These are phyloP conservation scores for Pythium monospermum DNA, from an alignment of 352 stramenopile species.

Conservation along the genomic window DNA sequence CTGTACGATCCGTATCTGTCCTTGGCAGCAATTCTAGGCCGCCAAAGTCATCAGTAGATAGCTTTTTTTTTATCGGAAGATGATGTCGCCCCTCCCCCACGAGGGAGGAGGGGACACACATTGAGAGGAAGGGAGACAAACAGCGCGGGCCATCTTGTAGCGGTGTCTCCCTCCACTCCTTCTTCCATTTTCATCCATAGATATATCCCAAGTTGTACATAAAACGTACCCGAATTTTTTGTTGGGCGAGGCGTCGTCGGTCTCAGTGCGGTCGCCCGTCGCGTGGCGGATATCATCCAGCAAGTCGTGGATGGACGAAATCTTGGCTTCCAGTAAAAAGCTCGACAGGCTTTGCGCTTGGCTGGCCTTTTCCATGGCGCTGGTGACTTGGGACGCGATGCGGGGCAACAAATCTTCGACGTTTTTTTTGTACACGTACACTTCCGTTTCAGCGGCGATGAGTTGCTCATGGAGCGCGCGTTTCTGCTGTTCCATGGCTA, in stretches of 20 bases:
- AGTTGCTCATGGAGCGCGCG: slow-evolving; percentile 7
- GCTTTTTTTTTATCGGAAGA: slow-evolving; percentile 23
- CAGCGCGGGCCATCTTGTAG: too few relatives aligned
- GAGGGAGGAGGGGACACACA: neutral
- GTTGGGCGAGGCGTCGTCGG: slow-evolving; percentile 45
- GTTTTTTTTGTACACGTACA: slow-evolving; percentile 18
- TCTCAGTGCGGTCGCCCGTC: slow-evolving; percentile 43
- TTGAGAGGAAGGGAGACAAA: neutral
- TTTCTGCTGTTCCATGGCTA: slow-evolving; percentile 14
- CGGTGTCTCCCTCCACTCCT: neutral
- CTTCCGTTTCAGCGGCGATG: slow-evolving; percentile 12
- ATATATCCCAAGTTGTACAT: too few relatives aligned
- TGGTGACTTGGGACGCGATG: slow-evolving; percentile 3
- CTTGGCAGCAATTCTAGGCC: slow-evolving; percentile 82
- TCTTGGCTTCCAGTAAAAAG: slow-evolving; percentile 46
- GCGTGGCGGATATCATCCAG: slow-evolving; percentile 50
- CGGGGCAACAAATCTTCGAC: slow-evolving; percentile 13
- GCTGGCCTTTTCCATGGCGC: slow-evolving; percentile 32
- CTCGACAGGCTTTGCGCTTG: slow-evolving; percentile 24
- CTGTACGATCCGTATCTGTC: slow-evolving; percentile 89
- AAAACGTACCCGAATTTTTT: slow-evolving; percentile 41
- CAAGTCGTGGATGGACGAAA: slow-evolving; percentile 55
- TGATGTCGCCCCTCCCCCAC: neutral
- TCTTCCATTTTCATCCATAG: too few relatives aligned
- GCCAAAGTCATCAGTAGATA: slow-evolving; percentile 87